Evolutionary conservation across 2,329 filamentous ascomycete genomes (phyloP), one percentile per base, ranked within the genome.

Genomic region (Pseudocercospora vitis): DNA sequence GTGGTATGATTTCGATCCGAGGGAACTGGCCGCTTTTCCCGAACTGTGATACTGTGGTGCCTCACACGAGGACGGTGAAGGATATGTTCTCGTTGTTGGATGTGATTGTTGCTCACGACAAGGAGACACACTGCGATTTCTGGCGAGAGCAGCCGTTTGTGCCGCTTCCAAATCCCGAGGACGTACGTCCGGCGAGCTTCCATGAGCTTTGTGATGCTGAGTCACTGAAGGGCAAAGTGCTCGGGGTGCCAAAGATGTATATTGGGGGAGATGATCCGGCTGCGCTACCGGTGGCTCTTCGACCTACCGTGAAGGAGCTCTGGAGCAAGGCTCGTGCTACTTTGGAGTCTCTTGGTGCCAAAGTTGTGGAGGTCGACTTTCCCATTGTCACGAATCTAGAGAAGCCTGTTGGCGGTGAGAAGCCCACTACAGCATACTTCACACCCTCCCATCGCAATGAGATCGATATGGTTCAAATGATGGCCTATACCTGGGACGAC

Each of bases 41-140:
- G 0, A 80, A 76, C 0, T 81, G 78, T 53, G 80, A 82, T 62
- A 74, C 77, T 0, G 65, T 80, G 0, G 76, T 78, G 0, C 79
- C 79, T 1, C 77, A 81, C 50, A 75, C 78, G 0, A 68, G 78
- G 12, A 76, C 73, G 0, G 68, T 81, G 37, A 48, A 63, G 1
- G 80, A 82, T 59, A 64, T 82, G 61, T 69, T 81, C 8, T 61
- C 64, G 0, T 52, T 83, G 0, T 65, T 82, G 0, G 70, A 78
- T 32, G 73, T 81, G 7, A 68, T 81, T 49, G 72, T 69, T 0
- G 68, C 65, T 0, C 63, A 72, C 0, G 80, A 82, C 53, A 18
- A 64, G 2, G 61, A 69, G 8, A 65, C 65, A 0, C 47, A 47
- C 3, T 73, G 76, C 1, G 79, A 82, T 53, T 82, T 82, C 56